Percentiles rank a stretch among this genome's conserved stretches.
Evolutionary conservation across 2,329 filamentous ascomycete species (phyloP).

Genomic region (Exserohilum rostratum): DNA sequence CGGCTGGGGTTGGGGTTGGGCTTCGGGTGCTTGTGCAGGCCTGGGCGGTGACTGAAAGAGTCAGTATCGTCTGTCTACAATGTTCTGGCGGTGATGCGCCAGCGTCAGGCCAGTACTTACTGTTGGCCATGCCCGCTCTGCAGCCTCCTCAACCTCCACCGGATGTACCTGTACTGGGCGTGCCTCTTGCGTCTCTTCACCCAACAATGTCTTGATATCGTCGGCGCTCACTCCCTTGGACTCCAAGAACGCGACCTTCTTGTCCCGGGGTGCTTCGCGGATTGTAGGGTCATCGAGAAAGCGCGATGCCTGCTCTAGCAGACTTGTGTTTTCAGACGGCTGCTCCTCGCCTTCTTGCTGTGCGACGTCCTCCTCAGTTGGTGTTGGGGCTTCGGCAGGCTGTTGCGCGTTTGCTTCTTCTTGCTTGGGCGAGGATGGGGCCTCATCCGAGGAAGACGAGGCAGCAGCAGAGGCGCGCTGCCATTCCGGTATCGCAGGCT

Average conservation of each 20-base stretch:
- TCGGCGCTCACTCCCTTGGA: constrained; percentile 73
- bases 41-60: constrained; percentile 24
- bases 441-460: constrained; percentile 5
- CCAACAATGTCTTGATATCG: constrained; percentile 72
- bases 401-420: constrained; percentile 23
- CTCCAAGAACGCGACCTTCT: constrained; percentile 77
- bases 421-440: constrained; percentile 14
- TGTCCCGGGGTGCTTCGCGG: constrained; percentile 69
- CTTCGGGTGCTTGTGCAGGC: constrained; percentile 16
- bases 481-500: constrained; percentile 45
- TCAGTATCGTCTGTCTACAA: constrained; percentile 14
- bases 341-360: constrained; percentile 8
- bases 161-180: constrained; percentile 14
- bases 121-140: constrained; percentile 37
- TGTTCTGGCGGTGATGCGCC: background rate
- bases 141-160: constrained; percentile 26
- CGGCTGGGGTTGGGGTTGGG: constrained; percentile 20
- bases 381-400: constrained; percentile 22
- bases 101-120: constrained; percentile 21
- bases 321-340: constrained; percentile 7
- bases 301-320: constrained; percentile 70
- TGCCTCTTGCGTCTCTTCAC: constrained; percentile 26
- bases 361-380: constrained; percentile 14
- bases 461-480: constrained; percentile 30
- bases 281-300: constrained; percentile 81